A percentile compares a stretch with the other conserved stretches of the same genome.
Evolutionary conservation across 306 rosid genomes (phyloP).

Genomic region (Cicer judaicum): DNA sequence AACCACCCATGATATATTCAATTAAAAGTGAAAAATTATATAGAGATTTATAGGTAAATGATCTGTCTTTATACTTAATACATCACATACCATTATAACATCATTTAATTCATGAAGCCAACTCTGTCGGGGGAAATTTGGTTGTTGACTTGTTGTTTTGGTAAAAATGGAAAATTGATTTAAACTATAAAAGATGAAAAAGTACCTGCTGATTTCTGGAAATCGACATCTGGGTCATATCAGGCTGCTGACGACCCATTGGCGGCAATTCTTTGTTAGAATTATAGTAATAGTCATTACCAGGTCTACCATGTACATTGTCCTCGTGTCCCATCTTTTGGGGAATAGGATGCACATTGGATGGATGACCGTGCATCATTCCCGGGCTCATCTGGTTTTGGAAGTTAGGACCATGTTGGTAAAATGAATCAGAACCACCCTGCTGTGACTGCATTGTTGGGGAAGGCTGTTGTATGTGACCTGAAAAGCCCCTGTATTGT

Average conservation of each 20-base stretch:
- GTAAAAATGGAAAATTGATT: background rate
- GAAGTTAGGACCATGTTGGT: conserved; percentile 69
- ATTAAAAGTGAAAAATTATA: conserved; percentile 10
- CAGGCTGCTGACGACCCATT: conserved; percentile 69
- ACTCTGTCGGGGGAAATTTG: background rate
- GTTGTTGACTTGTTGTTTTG: background rate
- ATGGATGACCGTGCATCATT: conserved; percentile 67
- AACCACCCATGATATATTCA: background rate
- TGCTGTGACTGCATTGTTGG: conserved; percentile 67
- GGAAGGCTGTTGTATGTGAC: conserved; percentile 62
- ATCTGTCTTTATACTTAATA: background rate
- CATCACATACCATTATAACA: background rate
- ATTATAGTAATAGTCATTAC: conserved; percentile 69
- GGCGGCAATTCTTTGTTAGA: conserved; percentile 65
- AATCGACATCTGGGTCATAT: conserved; percentile 71
- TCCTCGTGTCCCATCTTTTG: conserved; percentile 66
- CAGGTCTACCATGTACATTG: conserved; percentile 62
- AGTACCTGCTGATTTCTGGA: conserved; percentile 78
- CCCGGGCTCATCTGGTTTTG: conserved; percentile 75
- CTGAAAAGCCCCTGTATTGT: conserved; percentile 62
- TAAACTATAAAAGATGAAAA: background rate
- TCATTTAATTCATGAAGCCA: background rate
- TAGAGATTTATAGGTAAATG: background rate
- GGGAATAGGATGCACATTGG: conserved; percentile 62
- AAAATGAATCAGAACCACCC: conserved; percentile 63